Base-by-base conservation (phyloP, 2,329 filamentous ascomycete species). In the Leptographium radiaticola region DNA sequence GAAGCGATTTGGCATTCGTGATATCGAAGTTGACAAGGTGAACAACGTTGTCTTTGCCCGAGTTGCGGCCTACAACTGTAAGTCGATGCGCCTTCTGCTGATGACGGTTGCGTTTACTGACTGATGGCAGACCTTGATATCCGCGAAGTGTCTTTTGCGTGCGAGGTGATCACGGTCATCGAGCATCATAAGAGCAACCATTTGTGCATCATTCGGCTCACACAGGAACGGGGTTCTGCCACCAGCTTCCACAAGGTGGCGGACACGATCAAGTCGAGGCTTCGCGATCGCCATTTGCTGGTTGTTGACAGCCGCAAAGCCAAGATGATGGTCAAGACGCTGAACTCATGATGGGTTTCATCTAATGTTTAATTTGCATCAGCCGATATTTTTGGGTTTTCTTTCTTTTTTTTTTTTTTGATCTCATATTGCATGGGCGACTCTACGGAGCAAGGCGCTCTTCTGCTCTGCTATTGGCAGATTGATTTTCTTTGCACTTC, bases 211-310 rank as follows among this genome's bases (percentile, higher is more conserved):
- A 81, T 87, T 34, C 84, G 88, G 39, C 88, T 96, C 66, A 91
- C 87, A 1, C 90, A 96, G 64, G 89, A 93, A 64, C 84, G 84
- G 55, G 93, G 91, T n/a, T 90, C 91, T 2, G 89, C 88, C 40
- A 93, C 86, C 62, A 93, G 86, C 61, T 95, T 97, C 70, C 79
- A 88, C 65, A 83, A 81, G 63, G 86, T 95, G 11, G 79, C 94
- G 31, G 85, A 89, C 56, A 85, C 86, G 4, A 75, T 96, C 61
- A 77, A 84, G 59, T 74, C 78, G 20, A 78, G 88, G 16, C 81
- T 94, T 65, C 75, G 74, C 58, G 73, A 73, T 56, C 80, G 83
- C 33, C 75, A 75, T 31, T 71, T 90, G 60, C 69, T 95, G 34
- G 81, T 95, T 31, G 71, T 78, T 40, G 86, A 89, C 62, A 75